A percentile compares a stretch with the other conserved stretches of the same genome.
phyloP scores from a whole-genome alignment of 768 basidiomycete species.

The Psilocybe subaeruginosa region DNA sequence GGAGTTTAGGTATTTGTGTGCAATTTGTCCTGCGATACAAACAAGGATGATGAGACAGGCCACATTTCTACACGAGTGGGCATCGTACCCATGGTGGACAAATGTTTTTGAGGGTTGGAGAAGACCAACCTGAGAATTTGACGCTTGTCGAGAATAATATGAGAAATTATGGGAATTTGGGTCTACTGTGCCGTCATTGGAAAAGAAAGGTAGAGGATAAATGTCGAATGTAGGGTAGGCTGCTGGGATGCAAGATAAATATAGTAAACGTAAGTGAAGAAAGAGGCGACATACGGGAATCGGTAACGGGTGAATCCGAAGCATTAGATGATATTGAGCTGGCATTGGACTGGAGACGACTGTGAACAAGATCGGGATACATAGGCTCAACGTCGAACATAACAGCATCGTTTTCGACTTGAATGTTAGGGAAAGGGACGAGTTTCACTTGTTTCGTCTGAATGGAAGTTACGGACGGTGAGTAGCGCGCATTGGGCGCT shows the following conservation, averaged over 20 bases:
- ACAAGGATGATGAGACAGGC: slow-evolving; percentile 10
- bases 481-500: slow-evolving; percentile 24
- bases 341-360: slow-evolving; percentile 66
- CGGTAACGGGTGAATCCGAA: slow-evolving; percentile 47
- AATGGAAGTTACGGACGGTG: slow-evolving; percentile 19
- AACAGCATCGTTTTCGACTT: slow-evolving; percentile 63
- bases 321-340: slow-evolving; percentile 58
- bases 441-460: slow-evolving; percentile 72
- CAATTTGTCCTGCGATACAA: slow-evolving; percentile 55
- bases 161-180: slow-evolving; percentile 48
- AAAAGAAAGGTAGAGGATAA: slow-evolving; percentile 58
- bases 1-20: slow-evolving; percentile 82
- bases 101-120: slow-evolving; percentile 67
- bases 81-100: slow-evolving; percentile 70
- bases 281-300: slow-evolving; percentile 48
- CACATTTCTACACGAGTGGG: slow-evolving; percentile 10
- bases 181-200: slow-evolving; percentile 49
- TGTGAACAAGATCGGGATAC: slow-evolving; percentile 56
- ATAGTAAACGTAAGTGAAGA: neutral
- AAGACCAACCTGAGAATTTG: slow-evolving; percentile 57
- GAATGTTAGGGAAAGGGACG: slow-evolving; percentile 72
- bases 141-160: slow-evolving; percentile 43
- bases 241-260: slow-evolving; percentile 27
- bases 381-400: slow-evolving; percentile 74
- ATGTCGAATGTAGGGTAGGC: slow-evolving; percentile 67